Evolutionary conservation across 306 rosid species (phyloP).

Genomic region (Cucumis sativus): DNA sequence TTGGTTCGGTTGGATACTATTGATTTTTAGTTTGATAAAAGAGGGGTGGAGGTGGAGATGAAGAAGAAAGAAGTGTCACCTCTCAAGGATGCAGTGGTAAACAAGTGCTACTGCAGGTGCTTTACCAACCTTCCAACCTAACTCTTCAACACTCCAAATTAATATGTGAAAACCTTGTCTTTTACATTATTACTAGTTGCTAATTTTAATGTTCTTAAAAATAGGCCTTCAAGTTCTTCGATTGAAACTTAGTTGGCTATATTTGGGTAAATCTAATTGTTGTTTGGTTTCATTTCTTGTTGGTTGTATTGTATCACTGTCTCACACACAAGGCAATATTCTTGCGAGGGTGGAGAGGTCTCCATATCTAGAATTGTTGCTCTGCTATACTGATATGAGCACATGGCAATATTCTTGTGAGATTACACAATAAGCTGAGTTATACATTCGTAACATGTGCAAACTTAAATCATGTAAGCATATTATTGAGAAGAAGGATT

Average conservation of each 20-base stretch:
- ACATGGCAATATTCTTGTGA: not conserved
- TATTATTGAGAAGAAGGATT: not conserved
- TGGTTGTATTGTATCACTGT: no score
- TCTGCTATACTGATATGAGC: not conserved
- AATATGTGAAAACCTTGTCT: not conserved
- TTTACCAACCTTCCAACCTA: no score
- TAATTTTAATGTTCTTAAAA: constrained; percentile 15
- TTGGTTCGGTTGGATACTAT: no score
- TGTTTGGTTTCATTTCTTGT: no score
- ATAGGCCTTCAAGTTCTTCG: constrained; percentile 92
- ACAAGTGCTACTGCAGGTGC: constrained; percentile 79
- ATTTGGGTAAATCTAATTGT: no score
- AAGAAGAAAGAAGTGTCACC: constrained; percentile 38
- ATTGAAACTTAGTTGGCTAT: constrained; percentile 30
- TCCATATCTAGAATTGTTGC: not conserved
- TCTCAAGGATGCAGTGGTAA: constrained; percentile 38
- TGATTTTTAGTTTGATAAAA: constrained; percentile 27
- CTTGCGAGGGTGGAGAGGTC: not conserved
- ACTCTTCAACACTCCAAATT: not conserved
- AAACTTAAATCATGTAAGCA: not conserved
- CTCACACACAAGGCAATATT: no score
- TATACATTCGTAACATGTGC: not conserved
- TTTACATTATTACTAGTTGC: not conserved
- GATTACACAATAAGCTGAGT: not conserved
- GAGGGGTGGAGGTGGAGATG: constrained; percentile 31